phyloP scores from a whole-genome alignment of 83 land plant genomes.

The Picea abies region DNA sequence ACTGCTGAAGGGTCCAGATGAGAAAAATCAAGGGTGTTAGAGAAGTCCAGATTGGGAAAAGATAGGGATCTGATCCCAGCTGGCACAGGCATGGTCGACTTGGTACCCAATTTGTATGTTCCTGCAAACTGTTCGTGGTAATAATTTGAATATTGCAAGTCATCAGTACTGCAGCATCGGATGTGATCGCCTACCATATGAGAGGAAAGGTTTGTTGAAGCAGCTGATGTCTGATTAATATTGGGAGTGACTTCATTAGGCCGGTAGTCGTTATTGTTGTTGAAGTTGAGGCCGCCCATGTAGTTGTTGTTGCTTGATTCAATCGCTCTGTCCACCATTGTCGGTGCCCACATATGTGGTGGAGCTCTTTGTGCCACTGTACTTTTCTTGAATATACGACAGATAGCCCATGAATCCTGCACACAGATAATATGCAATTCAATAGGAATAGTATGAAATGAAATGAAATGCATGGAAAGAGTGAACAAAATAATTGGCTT shows the following conservation, averaged over 20 bases:
- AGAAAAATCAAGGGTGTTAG: background rate
- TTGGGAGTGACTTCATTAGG: background rate
- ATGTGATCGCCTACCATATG: background rate
- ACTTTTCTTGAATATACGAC: constrained; percentile 75
- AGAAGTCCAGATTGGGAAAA: background rate
- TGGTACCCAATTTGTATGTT: background rate
- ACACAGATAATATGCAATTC: background rate
- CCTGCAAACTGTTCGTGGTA: background rate
- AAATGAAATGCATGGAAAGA: too few relatives aligned
- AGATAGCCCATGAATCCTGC: constrained; percentile 84
- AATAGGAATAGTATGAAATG: background rate
- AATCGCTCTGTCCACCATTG: background rate
- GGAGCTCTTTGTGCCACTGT: constrained; percentile 61
- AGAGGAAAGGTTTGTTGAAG: background rate
- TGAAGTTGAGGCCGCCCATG: too few relatives aligned
- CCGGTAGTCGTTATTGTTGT: background rate
- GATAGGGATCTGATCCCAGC: background rate
- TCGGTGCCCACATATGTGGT: constrained; percentile 46
- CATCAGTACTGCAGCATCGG: background rate
- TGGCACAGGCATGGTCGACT: background rate
- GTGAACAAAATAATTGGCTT: too few relatives aligned
- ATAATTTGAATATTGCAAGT: background rate
- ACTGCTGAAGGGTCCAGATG: background rate
- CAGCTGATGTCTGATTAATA: background rate
- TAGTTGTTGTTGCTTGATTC: background rate